Conservation (phyloP, 1,284 basidiomycete species). For the Ceratobasidium sp. region DNA sequence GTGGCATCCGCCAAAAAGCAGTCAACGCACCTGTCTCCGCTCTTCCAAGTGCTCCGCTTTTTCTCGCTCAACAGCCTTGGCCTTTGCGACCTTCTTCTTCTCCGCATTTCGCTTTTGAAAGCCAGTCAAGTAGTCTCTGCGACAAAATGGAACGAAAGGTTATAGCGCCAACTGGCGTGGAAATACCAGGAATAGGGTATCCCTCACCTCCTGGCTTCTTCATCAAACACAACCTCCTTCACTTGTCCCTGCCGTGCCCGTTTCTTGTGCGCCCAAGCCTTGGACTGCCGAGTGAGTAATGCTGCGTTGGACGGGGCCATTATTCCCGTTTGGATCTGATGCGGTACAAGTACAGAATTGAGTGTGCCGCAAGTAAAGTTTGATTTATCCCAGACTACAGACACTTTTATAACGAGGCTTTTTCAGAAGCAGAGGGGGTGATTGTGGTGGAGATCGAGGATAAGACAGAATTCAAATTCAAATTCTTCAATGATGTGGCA, state of each 20-base stretch:
- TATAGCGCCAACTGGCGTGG: neutral
- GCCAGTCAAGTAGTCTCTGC: constrained; percentile 83
- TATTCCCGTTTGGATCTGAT: neutral
- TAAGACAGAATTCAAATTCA: neutral
- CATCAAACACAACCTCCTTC: constrained; percentile 79
- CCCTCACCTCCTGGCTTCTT: constrained; percentile 73
- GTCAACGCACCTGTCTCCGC: constrained; percentile 69
- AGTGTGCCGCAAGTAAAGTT: neutral
- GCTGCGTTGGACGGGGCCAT: constrained; percentile 62
- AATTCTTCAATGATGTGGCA: constrained; percentile 14
- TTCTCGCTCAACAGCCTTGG: constrained; percentile 72
- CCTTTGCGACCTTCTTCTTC: constrained; percentile 75
- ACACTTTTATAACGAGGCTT: no score
- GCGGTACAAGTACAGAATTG: neutral
- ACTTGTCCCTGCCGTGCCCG: constrained; percentile 67
- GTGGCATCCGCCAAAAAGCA: neutral
- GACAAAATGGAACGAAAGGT: constrained; percentile 43
- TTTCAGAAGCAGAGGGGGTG: neutral
- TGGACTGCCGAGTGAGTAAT: constrained; percentile 69
- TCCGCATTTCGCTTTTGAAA: constrained; percentile 87
- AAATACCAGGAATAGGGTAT: neutral
- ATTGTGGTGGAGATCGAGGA: neutral
- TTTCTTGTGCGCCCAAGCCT: constrained; percentile 69
- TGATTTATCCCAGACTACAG: neutral
- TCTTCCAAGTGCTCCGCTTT: constrained; percentile 73